Conservation (phyloP, 768 basidiomycete genomes). For the Paxillus rubicundulus region DNA sequence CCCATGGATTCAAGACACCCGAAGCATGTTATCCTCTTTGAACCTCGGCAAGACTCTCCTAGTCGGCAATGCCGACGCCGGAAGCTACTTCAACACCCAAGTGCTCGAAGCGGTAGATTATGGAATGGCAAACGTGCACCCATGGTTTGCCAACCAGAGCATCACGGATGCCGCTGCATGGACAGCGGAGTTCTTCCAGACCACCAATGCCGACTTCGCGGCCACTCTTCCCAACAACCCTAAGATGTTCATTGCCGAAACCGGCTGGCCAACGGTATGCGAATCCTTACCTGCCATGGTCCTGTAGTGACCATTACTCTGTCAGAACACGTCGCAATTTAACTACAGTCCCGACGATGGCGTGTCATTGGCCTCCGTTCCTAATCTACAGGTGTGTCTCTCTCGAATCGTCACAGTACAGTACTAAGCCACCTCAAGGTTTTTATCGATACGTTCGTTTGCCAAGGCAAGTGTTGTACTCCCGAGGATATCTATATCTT, state of each 20-base stretch:
- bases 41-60: constrained; percentile 58
- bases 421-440: constrained; percentile 40
- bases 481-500: not conserved
- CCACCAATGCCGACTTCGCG: constrained; percentile 60
- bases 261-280: constrained; percentile 78
- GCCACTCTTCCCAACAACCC: constrained; percentile 64
- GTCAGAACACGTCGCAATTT: constrained; percentile 55
- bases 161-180: constrained; percentile 70
- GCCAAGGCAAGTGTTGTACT: constrained; percentile 34
- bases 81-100: constrained; percentile 73
- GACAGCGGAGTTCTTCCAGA: constrained; percentile 77
- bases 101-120: constrained; percentile 66
- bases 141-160: constrained; percentile 87
- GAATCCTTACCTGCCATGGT: not conserved
- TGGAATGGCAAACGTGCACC: constrained; percentile 88
- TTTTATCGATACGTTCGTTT: constrained; percentile 86
- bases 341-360: constrained; percentile 62
- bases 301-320: constrained; percentile 2
- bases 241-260: constrained; percentile 90
- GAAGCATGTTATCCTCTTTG: constrained; percentile 51
- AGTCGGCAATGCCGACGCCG: constrained; percentile 84
- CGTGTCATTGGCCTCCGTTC: constrained; percentile 56
- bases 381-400: constrained; percentile 53
- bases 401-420: not conserved
- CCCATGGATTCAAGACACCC: constrained; percentile 64